These are phyloP conservation scores for Circinella umbellata DNA, from an alignment of 371 early-diverging fungal species.

Conservation along the genomic window DNA sequence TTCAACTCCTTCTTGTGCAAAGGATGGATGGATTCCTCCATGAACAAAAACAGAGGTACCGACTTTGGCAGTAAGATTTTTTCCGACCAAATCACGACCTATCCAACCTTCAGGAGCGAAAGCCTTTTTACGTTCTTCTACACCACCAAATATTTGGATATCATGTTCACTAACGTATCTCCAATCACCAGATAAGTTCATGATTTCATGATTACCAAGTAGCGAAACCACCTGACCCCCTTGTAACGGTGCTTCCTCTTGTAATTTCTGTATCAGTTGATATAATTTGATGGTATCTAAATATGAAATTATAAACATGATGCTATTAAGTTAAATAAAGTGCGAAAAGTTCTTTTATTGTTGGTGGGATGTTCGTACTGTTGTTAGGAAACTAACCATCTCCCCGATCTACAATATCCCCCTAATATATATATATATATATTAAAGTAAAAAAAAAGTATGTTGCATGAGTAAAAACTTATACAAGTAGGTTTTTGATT, in stretches of 20 bases:
- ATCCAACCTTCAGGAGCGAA: conserved; percentile 71
- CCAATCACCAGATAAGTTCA: conserved; percentile 74
- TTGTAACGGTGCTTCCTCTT: conserved; percentile 57
- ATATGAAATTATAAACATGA: too few species aligned
- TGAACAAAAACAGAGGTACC: conserved; percentile 75
- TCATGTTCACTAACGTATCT: conserved; percentile 77
- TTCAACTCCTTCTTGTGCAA: conserved; percentile 56
- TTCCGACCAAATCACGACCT: conserved; percentile 59
- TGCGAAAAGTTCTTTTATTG: too few species aligned
- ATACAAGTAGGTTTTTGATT: neutral
- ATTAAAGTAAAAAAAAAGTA: neutral
- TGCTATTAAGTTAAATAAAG: too few species aligned
- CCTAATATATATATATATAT: too few species aligned
- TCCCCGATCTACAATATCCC: conserved; percentile 79
- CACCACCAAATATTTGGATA: conserved; percentile 66
- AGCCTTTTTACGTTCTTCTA: conserved; percentile 51
- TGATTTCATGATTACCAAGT: conserved; percentile 78
- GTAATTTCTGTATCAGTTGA: conserved; percentile 59
- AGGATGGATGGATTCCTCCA: conserved; percentile 69
- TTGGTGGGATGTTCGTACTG: too few species aligned
- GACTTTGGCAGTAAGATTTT: conserved; percentile 66
- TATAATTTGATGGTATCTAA: conserved; percentile 74
- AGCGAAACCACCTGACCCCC: conserved; percentile 67
- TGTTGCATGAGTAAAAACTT: too few species aligned
- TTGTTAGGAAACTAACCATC: neutral